phyloP scores from a whole-genome alignment of 306 rosid genomes.

The Corylus avellana region DNA sequence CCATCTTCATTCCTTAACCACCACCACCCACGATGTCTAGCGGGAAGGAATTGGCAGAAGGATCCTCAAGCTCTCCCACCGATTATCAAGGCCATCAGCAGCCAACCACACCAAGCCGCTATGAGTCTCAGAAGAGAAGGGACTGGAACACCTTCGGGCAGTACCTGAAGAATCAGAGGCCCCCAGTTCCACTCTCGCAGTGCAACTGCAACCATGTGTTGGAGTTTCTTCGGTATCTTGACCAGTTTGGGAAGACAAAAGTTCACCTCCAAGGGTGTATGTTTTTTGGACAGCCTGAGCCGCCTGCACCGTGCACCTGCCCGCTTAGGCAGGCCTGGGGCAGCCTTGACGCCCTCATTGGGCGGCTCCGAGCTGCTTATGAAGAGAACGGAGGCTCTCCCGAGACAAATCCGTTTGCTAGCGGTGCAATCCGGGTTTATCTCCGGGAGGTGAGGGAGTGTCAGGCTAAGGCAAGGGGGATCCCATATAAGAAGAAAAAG shows the following conservation, averaged over 20 bases:
- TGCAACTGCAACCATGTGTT: conserved; percentile 83
- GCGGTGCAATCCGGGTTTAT: conserved; percentile 76
- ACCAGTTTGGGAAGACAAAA: conserved; percentile 96
- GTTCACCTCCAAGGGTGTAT: conserved; percentile 88
- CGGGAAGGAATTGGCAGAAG: conserved; percentile 58
- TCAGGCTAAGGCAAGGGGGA: conserved; percentile 95
- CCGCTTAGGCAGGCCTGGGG: conserved; percentile 98
- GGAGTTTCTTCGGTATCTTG: conserved; percentile 81
- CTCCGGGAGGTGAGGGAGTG: conserved; percentile 86
- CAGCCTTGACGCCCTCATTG: conserved; percentile 91
- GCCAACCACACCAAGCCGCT: conserved; percentile 69
- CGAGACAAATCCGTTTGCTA: conserved; percentile 78
- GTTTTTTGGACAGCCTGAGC: conserved; percentile 94
- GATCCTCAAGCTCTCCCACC: conserved; percentile 49
- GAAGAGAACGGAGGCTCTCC: conserved; percentile 91
- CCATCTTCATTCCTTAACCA: conserved; percentile 13
- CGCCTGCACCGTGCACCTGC: conserved; percentile 92
- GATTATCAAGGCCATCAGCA: conserved; percentile 20
- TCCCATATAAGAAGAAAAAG: conserved; percentile 95
- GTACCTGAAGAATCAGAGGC: conserved; percentile 81
- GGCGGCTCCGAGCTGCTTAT: conserved; percentile 92
- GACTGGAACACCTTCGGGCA: conserved; percentile 99
- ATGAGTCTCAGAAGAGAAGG: conserved; percentile 89
- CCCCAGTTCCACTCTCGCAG: conserved; percentile 78
- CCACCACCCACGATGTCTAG: conserved; percentile 39